phyloP scores from a whole-genome alignment of 306 rosid genomes.

The Luffa acutangula region DNA sequence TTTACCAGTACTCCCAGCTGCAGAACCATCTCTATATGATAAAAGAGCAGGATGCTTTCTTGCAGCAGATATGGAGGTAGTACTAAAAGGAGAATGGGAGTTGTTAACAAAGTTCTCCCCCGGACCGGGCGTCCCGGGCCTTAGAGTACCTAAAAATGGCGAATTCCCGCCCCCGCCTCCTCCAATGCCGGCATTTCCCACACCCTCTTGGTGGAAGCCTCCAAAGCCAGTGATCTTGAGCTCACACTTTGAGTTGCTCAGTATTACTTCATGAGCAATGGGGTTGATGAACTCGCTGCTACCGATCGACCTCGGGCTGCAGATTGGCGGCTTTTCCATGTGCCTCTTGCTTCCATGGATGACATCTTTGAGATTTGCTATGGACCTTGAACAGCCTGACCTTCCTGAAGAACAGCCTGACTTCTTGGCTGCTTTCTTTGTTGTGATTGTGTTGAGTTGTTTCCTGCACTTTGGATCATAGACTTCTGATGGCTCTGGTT shows the following conservation, averaged over 20 bases:
- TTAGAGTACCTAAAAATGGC: constrained; percentile 55
- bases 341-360: constrained; percentile 90
- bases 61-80: constrained; percentile 46
- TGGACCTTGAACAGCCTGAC: constrained; percentile 87
- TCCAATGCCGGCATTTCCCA: not conserved
- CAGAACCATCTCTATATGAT: constrained; percentile 45
- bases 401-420: constrained; percentile 66
- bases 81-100: constrained; percentile 47
- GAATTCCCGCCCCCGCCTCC: constrained; percentile 22
- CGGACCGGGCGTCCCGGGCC: constrained; percentile 87
- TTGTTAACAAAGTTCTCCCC: constrained; percentile 59
- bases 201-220: constrained; percentile 51
- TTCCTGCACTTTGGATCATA: constrained; percentile 75
- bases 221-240: constrained; percentile 73
- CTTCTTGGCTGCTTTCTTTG: constrained; percentile 42
- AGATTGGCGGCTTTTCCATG: constrained; percentile 68
- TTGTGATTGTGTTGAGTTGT: constrained; percentile 57
- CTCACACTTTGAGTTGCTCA: constrained; percentile 82
- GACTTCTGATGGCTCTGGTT: constrained; percentile 78
- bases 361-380: constrained; percentile 85
- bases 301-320: constrained; percentile 87
- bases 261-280: constrained; percentile 72
- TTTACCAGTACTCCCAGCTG: constrained; percentile 17
- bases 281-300: constrained; percentile 90
- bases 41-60: constrained; percentile 48